A percentile compares a stretch with the other conserved stretches of the same genome.
phyloP scores from a whole-genome alignment of 225 moss, liverwort and hornwort genomes.

The Bryum argenteum region DNA sequence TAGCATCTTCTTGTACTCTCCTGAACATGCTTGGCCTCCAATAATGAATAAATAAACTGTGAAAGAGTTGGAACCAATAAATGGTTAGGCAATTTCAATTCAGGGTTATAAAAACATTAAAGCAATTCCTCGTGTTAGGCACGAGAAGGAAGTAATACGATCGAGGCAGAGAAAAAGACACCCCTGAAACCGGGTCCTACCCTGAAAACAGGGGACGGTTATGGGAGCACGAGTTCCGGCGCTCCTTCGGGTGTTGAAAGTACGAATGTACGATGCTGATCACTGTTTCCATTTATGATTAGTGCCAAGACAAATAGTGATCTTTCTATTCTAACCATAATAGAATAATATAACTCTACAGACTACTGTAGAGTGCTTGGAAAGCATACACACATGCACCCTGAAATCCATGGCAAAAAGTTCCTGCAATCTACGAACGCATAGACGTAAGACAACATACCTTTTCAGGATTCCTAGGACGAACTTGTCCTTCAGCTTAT shows the following conservation, averaged over 20 bases:
- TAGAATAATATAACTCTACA: too few relatives aligned
- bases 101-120: background rate
- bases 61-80: too few relatives aligned
- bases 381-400: background rate
- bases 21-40: too few relatives aligned
- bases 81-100: too few relatives aligned
- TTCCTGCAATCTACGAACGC: background rate
- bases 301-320: background rate
- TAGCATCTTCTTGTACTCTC: too few relatives aligned
- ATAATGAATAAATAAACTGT: too few relatives aligned
- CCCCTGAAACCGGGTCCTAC: background rate
- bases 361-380: background rate
- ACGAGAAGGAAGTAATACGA: background rate
- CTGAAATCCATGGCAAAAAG: background rate
- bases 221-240: background rate
- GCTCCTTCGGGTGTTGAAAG: background rate
- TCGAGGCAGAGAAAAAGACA: background rate
- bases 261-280: too few relatives aligned
- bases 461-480: background rate
- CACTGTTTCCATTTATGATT: too few relatives aligned
- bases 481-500: conserved; percentile 22
- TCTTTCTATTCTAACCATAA: background rate
- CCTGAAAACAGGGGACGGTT: background rate
- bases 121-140: background rate
- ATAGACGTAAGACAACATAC: background rate